Evolutionary conservation across 495 filamentous ascomycete species (phyloP).

Genomic region (Aspergillus baeticus): DNA sequence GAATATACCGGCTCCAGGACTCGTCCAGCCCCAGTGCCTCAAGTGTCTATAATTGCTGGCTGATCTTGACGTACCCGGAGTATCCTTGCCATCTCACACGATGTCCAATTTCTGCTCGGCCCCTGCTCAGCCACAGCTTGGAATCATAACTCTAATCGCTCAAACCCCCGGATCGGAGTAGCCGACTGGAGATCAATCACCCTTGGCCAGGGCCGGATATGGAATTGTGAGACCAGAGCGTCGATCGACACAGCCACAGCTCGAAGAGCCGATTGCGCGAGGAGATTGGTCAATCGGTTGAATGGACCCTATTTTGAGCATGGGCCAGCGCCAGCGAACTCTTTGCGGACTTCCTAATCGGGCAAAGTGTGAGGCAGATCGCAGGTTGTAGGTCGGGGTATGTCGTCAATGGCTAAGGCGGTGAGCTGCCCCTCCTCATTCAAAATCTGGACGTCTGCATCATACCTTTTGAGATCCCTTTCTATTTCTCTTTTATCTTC

Average conservation of each 20-base stretch:
- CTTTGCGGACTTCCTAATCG: not conserved
- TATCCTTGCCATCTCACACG: too few relatives aligned
- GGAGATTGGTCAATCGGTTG: not conserved
- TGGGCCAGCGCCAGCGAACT: not conserved
- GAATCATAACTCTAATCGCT: too few relatives aligned
- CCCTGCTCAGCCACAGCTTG: too few relatives aligned
- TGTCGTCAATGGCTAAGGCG: conserved; percentile 1
- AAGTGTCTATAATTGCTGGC: too few relatives aligned
- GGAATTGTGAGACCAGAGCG: not conserved
- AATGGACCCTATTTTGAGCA: not conserved
- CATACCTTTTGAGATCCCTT: not conserved
- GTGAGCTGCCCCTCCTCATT: conserved; percentile 5
- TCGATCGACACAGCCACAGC: conserved; percentile 8
- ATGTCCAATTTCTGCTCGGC: too few relatives aligned
- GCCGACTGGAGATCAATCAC: too few relatives aligned
- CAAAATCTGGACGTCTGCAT: conserved; percentile 2
- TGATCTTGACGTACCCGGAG: too few relatives aligned
- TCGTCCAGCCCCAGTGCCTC: too few relatives aligned
- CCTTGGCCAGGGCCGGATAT: not conserved
- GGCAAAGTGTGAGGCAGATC: not conserved
- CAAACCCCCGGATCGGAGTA: too few relatives aligned
- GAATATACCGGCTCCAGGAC: too few relatives aligned
- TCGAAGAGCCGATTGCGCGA: not conserved
- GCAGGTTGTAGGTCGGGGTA: too few relatives aligned
- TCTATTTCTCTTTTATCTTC: not conserved